Conservation (phyloP, 495 filamentous ascomycete genomes). For the Aspergillus bertholletiae region DNA sequence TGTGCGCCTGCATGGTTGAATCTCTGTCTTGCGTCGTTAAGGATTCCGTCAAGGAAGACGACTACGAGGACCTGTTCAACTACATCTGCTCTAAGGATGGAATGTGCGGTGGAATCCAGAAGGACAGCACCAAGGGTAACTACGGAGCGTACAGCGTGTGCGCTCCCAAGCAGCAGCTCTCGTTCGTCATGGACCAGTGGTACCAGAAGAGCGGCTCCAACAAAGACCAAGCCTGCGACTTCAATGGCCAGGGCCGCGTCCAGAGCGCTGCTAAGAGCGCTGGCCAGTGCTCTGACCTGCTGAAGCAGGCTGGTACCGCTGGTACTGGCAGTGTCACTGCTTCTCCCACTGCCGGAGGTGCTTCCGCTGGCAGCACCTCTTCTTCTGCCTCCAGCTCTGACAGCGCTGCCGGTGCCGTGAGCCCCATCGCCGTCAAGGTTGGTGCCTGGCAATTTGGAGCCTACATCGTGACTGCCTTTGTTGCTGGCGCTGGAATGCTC, state of each 20-base stretch:
- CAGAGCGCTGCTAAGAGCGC: slow-evolving; percentile 41
- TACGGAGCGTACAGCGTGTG: slow-evolving; percentile 95
- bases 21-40: slow-evolving; percentile 68
- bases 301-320: slow-evolving; percentile 56
- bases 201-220: slow-evolving; percentile 56
- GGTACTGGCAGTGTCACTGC: slow-evolving; percentile 65
- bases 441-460: slow-evolving; percentile 64
- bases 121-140: slow-evolving; percentile 63
- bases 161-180: slow-evolving; percentile 69
- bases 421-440: slow-evolving; percentile 38
- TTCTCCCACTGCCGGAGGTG: slow-evolving; percentile 52
- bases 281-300: slow-evolving; percentile 49
- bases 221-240: slow-evolving; percentile 65
- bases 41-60: slow-evolving; percentile 45
- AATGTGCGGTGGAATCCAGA: slow-evolving; percentile 66
- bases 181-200: slow-evolving; percentile 80
- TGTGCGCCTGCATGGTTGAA: slow-evolving; percentile 84
- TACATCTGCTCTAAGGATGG: slow-evolving; percentile 61
- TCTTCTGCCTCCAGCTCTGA: slow-evolving; percentile 24
- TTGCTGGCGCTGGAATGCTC: slow-evolving; percentile 72
- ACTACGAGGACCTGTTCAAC: slow-evolving; percentile 65
- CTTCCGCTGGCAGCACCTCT: slow-evolving; percentile 18
- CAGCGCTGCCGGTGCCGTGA: background rate
- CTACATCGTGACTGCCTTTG: slow-evolving; percentile 63
- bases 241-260: slow-evolving; percentile 60